Evolutionary conservation across 495 filamentous ascomycete species (phyloP).

Genomic region (Penicillium psychrofluorescens): DNA sequence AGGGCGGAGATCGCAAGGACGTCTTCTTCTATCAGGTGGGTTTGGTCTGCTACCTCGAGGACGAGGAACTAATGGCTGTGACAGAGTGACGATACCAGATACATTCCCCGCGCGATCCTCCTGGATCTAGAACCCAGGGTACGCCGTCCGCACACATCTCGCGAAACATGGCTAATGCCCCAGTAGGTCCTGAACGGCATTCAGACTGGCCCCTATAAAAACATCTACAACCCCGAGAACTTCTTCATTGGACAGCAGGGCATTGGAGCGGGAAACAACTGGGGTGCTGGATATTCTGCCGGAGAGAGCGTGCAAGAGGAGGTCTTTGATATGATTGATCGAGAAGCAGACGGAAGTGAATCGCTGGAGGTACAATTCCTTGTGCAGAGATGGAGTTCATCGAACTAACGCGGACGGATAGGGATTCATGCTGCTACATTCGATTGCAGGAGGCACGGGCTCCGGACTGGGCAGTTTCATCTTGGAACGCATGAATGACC

Average conservation of each 20-base stretch:
- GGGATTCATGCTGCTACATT: slow-evolving; percentile 98
- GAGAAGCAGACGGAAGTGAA: slow-evolving; percentile 95
- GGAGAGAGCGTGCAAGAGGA: slow-evolving; percentile 91
- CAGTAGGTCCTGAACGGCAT: slow-evolving; percentile 79
- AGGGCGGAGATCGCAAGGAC: slow-evolving; percentile 95
- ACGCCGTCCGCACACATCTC: slow-evolving; percentile 14
- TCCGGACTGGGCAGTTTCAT: slow-evolving; percentile 92
- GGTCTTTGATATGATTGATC: slow-evolving; percentile 98
- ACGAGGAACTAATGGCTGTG: slow-evolving; percentile 1
- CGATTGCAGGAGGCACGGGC: slow-evolving; percentile 93
- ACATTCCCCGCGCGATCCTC: slow-evolving; percentile 93
- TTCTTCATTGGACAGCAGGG: slow-evolving; percentile 92
- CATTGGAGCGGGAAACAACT: slow-evolving; percentile 92
- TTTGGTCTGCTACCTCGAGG: background rate
- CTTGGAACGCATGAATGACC: slow-evolving; percentile 92
- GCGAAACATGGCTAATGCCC: background rate
- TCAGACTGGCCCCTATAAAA: slow-evolving; percentile 86
- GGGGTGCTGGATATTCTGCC: slow-evolving; percentile 91
- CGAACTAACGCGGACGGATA: slow-evolving; percentile 15
- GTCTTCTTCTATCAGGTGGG: slow-evolving; percentile 94
- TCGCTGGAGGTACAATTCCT: slow-evolving; percentile 65
- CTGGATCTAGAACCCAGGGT: slow-evolving; percentile 91
- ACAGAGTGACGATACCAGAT: slow-evolving; percentile 89
- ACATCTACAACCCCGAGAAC: slow-evolving; percentile 99
- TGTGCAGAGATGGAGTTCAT: background rate